A percentile compares a stretch with the other conserved stretches of the same genome.
phyloP scores from a whole-genome alignment of 2,329 filamentous ascomycete species.

The Canariomyces notabilis region DNA sequence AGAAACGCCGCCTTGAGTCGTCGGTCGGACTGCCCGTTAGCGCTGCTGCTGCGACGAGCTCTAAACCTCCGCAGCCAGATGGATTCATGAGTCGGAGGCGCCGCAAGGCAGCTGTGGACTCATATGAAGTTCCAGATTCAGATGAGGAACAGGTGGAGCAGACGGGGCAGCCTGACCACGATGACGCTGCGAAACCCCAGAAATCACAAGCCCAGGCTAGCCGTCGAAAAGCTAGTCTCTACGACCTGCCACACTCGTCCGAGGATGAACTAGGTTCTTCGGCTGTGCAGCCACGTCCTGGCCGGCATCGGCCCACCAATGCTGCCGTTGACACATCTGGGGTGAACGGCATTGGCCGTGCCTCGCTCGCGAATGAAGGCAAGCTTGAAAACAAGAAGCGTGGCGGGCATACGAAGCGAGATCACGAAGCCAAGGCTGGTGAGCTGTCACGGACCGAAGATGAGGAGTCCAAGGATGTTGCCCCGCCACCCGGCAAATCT shows the following conservation, averaged over 20 bases:
- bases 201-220: not conserved
- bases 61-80: not conserved
- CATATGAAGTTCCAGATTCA: not conserved
- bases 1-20: constrained; percentile 15
- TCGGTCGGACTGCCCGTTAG: not conserved
- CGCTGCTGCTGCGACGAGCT: not conserved
- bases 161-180: not conserved
- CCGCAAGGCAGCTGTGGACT: not conserved
- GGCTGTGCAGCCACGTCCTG: not conserved
- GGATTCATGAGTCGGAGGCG: not conserved
- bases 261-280: constrained; percentile 19
- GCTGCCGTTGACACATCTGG: not conserved
- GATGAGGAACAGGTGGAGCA: constrained; percentile 1
- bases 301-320: not conserved
- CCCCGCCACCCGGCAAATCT: not conserved
- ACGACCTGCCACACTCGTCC: constrained; percentile 27
- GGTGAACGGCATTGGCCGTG: not conserved
- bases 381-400: constrained; percentile 14
- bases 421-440: not conserved
- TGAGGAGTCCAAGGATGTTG: not conserved
- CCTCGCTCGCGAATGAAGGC: not conserved
- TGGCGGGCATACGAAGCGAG: constrained; percentile 17
- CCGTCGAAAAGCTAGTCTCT: constrained; percentile 18
- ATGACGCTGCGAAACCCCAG: not conserved
- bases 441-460: not conserved